Evolutionary conservation across 176 grass and related monocot species (phyloP).

Genomic region (Pontederia paniculata): DNA sequence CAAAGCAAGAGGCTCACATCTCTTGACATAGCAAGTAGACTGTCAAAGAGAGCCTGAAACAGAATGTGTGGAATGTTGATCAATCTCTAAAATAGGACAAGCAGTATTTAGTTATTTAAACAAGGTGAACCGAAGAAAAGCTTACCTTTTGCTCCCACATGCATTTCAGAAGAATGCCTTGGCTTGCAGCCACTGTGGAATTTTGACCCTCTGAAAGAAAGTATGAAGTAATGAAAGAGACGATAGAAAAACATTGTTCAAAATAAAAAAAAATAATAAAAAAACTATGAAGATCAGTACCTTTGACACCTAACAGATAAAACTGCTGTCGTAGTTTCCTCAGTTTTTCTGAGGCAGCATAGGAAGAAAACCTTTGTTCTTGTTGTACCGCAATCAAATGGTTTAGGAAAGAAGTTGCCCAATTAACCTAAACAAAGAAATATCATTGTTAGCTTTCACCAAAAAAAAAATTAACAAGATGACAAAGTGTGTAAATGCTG

Average conservation of each 20-base stretch:
- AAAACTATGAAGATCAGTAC: conserved; percentile 23
- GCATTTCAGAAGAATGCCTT: conserved; percentile 46
- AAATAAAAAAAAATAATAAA: too few relatives aligned
- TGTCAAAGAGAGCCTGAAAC: conserved; percentile 61
- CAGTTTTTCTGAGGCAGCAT: conserved; percentile 42
- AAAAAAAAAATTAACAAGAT: background rate
- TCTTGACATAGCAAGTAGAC: conserved; percentile 43
- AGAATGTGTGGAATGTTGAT: conserved; percentile 2
- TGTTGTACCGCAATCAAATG: conserved; percentile 55
- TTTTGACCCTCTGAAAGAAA: conserved; percentile 26
- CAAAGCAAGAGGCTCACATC: conserved; percentile 58
- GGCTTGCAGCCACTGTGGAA: conserved; percentile 36
- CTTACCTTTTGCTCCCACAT: conserved; percentile 88
- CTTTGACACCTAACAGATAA: conserved; percentile 48
- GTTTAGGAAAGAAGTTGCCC: conserved; percentile 58
- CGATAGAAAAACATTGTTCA: too few relatives aligned
- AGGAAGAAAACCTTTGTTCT: conserved; percentile 65
- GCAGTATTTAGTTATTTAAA: background rate
- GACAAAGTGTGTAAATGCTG: conserved; percentile 8
- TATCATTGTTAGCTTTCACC: background rate
- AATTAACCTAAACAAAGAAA: conserved; percentile 55
- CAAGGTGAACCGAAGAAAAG: conserved; percentile 1
- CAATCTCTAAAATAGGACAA: background rate
- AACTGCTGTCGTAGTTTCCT: conserved; percentile 30
- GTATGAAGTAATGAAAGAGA: background rate